Evolutionary conservation across 225 moss, liverwort and hornwort genomes (phyloP).

Genomic region (Pleurozium schreberi): DNA sequence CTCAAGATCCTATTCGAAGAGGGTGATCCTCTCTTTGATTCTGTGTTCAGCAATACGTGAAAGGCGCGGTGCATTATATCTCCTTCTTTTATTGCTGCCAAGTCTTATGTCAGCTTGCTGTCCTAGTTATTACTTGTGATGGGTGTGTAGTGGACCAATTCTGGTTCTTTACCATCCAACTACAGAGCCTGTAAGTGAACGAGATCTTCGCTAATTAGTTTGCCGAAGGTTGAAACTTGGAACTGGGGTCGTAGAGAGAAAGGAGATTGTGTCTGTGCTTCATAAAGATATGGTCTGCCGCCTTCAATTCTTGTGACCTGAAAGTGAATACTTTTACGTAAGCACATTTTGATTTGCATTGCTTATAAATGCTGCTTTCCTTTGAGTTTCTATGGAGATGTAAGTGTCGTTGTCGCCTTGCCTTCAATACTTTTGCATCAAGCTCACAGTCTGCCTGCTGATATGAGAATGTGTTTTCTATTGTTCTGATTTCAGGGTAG

Average conservation of each 20-base stretch:
- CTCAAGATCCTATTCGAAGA: neutral
- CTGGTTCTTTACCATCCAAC: neutral
- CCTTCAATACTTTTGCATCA: neutral
- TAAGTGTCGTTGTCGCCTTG: no score
- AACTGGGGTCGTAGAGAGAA: no score
- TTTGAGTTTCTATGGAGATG: neutral
- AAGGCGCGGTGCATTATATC: neutral
- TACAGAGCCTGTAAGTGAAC: neutral
- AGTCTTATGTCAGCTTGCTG: neutral
- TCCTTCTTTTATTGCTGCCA: neutral
- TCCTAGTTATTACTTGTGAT: neutral
- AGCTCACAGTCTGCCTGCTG: neutral
- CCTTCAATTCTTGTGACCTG: neutral
- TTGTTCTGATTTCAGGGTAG: neutral
- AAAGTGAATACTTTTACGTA: neutral
- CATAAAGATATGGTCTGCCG: neutral
- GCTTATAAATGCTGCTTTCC: neutral
- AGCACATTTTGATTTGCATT: neutral
- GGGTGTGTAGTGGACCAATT: neutral
- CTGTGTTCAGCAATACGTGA: neutral
- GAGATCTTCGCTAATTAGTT: neutral
- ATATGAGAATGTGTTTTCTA: neutral
- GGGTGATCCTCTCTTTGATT: neutral
- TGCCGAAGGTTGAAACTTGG: neutral
- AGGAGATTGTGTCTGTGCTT: neutral